Percentiles rank a stretch among this genome's conserved stretches.
Evolutionary conservation across 345 rosid genomes (phyloP).

Genomic region (Gossypium rotundifolium): DNA sequence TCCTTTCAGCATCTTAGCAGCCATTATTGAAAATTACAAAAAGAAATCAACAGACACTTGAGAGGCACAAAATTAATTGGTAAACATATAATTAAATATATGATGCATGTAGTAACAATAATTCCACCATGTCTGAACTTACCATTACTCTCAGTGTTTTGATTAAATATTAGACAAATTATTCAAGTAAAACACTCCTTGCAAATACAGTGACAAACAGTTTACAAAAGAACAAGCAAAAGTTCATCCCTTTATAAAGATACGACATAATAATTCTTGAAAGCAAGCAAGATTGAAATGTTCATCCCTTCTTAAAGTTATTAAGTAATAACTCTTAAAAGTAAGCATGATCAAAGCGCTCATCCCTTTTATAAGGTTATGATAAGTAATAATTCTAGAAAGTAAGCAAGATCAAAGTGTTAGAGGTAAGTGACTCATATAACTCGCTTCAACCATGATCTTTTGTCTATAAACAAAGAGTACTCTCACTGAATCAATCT

Average conservation of each 20-base stretch:
- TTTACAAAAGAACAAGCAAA: not conserved
- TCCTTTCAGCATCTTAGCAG: not conserved
- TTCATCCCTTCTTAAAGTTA: not conserved
- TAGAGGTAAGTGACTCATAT: not conserved
- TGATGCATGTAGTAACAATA: not conserved
- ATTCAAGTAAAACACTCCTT: not conserved
- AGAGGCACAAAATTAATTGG: not conserved
- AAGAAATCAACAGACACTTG: not conserved
- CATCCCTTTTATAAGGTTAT: not conserved
- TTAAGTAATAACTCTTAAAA: not conserved
- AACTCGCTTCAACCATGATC: not conserved
- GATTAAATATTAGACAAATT: not conserved
- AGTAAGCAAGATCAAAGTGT: not conserved
- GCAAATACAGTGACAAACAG: not conserved
- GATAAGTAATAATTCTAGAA: not conserved
- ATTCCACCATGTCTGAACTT: not conserved
- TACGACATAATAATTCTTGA: not conserved
- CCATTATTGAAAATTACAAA: not conserved
- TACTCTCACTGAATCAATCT: not conserved
- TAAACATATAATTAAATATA: not conserved
- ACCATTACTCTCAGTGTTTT: not conserved
- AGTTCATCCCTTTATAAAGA: not conserved
- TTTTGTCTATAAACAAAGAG: not conserved
- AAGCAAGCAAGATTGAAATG: not conserved
- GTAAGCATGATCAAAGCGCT: not conserved